Evolutionary conservation across 2,329 filamentous ascomycete species (phyloP), one percentile per base, ranked within the genome.

Genomic region (Hypoxylon sp.): DNA sequence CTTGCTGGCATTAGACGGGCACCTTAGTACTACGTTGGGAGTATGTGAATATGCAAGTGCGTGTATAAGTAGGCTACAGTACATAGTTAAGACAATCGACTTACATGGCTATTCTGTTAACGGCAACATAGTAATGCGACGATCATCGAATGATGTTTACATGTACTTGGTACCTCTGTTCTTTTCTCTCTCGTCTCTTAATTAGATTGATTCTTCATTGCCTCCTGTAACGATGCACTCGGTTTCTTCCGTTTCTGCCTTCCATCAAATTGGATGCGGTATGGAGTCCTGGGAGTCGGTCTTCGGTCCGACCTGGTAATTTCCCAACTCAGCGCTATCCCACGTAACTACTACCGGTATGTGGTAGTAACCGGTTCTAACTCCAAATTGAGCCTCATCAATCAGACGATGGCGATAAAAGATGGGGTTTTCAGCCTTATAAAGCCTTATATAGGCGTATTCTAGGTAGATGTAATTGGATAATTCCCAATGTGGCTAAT

Each of bases 301-400:
- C 61, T 70, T 70, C 69, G 67, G 69, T 63, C 67, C 69, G 69
- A 70, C 44, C 69, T 59, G 63, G 29, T 61, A 67, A 69, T 67
- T 65, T 71, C 63, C 58, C 58, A 70, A 46, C 60, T 62, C 31
- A 67, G 60, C 56, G 57, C 46, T 53, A 68, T 71, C 60, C 65
- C 65, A 67, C 54, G 44, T 59, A 17, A 31, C 50, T 47, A 60
- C 65, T 63, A 63, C 46, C 60, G 67, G 53, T 37, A 37, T 62
- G 53, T 67, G 31, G 64, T 67, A 63, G 47, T 26, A 55, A 47
- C 56, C 63, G 67, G 67, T 29, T 61, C 67, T 70, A 56, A 65
- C 53, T 62, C 69, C 69, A 70, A 67, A 71, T 71, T 67, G 63
- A 71, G 69, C 69, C 69, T 71, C 67, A 71, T 63, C 57, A 65